Evolutionary conservation across 208 protist genomes (phyloP).

Genomic region (Wallacemonas sp.): DNA sequence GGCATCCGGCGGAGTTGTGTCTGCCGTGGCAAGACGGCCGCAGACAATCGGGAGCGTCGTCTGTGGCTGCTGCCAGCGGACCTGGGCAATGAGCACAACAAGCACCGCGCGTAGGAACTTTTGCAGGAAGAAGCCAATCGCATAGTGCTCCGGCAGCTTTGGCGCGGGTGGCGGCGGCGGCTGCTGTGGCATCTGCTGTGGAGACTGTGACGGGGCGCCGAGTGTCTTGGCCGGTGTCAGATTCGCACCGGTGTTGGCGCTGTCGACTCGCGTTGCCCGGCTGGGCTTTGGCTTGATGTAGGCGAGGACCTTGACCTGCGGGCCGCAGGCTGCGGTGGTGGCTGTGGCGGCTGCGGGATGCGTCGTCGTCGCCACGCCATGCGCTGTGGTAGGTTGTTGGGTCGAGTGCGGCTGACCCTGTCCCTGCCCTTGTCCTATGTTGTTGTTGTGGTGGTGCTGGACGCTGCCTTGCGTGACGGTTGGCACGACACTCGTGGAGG

Average conservation of each 20-base stretch:
- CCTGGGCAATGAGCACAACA: conserved; percentile 52
- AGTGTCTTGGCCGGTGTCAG: too few species aligned
- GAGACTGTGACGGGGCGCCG: too few species aligned
- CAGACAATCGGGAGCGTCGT: conserved; percentile 4
- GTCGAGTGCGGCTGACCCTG: too few species aligned
- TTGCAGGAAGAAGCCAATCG: conserved; percentile 44
- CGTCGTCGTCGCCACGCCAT: too few species aligned
- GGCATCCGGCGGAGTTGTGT: background rate
- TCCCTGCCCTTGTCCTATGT: too few species aligned
- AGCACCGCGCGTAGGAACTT: conserved; percentile 59
- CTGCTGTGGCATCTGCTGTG: background rate
- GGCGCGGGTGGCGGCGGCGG: conserved; percentile 12
- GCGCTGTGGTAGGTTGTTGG: too few species aligned
- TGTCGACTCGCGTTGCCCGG: background rate
- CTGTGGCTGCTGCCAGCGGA: conserved; percentile 31
- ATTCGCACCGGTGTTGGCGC: background rate
- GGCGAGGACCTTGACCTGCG: background rate
- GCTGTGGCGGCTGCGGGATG: conserved; percentile 13
- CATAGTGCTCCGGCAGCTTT: conserved; percentile 8
- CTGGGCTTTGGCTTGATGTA: background rate
- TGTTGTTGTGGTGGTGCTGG: too few species aligned
- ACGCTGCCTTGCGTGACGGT: too few species aligned
- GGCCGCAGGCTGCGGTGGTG: background rate
- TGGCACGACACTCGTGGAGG: too few species aligned
- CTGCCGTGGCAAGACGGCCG: background rate